Evolutionary conservation across 2,329 filamentous ascomycete species (phyloP).

Genomic region (Achaetomium macrosporum): DNA sequence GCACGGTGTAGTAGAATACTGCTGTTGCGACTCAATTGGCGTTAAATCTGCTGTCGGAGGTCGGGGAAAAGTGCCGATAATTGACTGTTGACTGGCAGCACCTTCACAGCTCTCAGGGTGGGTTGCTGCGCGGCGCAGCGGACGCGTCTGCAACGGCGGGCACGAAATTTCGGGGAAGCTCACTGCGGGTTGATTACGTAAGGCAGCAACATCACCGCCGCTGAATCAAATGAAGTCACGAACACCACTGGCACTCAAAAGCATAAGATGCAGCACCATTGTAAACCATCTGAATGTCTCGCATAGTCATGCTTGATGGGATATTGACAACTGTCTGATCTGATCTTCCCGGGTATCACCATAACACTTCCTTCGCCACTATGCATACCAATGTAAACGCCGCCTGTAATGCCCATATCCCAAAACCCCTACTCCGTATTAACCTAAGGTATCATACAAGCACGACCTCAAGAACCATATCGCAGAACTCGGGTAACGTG

Average conservation of each 20-base stretch:
- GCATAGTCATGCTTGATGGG: neutral
- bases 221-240: neutral
- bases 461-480: constrained; percentile 40
- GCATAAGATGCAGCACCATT: neutral
- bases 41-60: no score
- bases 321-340: neutral
- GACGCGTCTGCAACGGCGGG: neutral
- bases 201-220: neutral
- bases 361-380: neutral
- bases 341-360: neutral
- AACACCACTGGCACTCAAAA: neutral
- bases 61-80: no score
- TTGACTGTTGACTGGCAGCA: no score
- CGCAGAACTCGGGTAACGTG: constrained; percentile 39
- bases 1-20: no score
- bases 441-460: constrained; percentile 33
- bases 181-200: neutral
- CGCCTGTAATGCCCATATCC: neutral
- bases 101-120: no score
- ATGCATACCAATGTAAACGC: neutral
- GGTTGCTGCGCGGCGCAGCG: neutral
- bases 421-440: neutral
- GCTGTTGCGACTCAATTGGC: no score
- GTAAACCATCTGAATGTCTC: neutral
- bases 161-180: neutral